Evolutionary conservation across 106 monocot species (phyloP), one percentile per base, ranked within the genome.

Genomic region (Apostasia ramifera): DNA sequence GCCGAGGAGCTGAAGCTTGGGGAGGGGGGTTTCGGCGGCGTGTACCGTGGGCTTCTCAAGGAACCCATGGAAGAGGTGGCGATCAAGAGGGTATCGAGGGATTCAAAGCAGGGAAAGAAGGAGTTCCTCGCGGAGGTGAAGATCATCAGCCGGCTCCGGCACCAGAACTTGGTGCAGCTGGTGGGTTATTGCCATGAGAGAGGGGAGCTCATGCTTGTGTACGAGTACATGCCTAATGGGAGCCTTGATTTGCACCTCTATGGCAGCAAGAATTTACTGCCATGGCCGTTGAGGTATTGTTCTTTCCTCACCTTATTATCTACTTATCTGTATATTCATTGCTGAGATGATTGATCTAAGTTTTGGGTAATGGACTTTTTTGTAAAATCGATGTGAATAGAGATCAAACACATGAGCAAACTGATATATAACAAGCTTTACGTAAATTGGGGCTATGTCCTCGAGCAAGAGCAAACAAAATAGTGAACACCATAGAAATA

Each of bases 201-300:
- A 41, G 72, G 78, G 11, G 84, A 88, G 3, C 59, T 84, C 59
- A 51, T 88, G 9, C 84, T 88, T 14, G 84, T 81, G 13, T 88
- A 88, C 62, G 81, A 88, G 73, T 73, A 73, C 62, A 79, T 88
- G 88, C 81, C 75, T 38, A 84, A 84, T n/a, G 76, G 88, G 44
- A 88, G 88, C 70, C 81, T 88, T 11, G 84, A 88, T 50, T 40
- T 1, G 5, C 74, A 84, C 67, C 79, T 88, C 13, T 76, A 76
- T 46, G 39, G 52, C 39, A 37, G 46, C 7, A 41, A 70, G 1
- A 54, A 3, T n/a, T 57, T 63, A 2, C 57, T 88, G 7, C 3
- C 67, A 1, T 88, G 88, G 88, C 78, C 71, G 4, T 13, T 63
- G 52, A 71, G 88, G 67, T 76, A 75, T 57, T 58, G 6, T 6